Evolutionary conservation across 306 rosid genomes (phyloP), one percentile per base, ranked within the genome.

Genomic region (Quercus berberidifolia): DNA sequence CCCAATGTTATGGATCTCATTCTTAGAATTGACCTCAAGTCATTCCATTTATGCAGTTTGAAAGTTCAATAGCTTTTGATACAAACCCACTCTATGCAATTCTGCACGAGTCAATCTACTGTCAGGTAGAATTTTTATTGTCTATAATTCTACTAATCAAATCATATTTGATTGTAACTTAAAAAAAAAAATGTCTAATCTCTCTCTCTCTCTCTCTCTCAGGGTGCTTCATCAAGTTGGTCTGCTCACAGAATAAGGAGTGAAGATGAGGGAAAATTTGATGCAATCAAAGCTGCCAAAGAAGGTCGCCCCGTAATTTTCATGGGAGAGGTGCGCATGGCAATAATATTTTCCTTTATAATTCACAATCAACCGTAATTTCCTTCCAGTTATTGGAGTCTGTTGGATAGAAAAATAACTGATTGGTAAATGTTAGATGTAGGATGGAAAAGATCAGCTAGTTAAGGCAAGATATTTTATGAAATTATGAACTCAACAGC

Each of bases 41-140:
- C 76, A 23, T 87, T 83, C 19, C 51, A 69, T 78, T 19, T 78
- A 15, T 80, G 86, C 93, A 89, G 99, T 90, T 90, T 82, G 97
- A 91, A 84, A 90, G 65, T 85, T 88, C 87, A 79, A 79, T 84
- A 35, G 6, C 78, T 76, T 73, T 88, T 76, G 89, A 82, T 65
- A 85, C 97, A 33, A 95, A 93, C 84, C 99, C 99, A 79, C 94
- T 93, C 52, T 95, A 87, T 72, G 97, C 92, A 54, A 74, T 95
- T 85, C 57, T 96, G 74, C 97, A 93, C 3, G 96, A 93, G 75
- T 82, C 97, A 75, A 88, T 91, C 84, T 93, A 96, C 79, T 96
- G 97, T 81, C 96, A 96, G 98, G 98, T 93, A 78, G 54, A 73
- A 21, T 55, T 69, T 85, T 75, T 28, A 13, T 8, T 71, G 54